phyloP scores from a whole-genome alignment of 2,329 filamentous ascomycete genomes.

The Aureobasidium mangrovei region DNA sequence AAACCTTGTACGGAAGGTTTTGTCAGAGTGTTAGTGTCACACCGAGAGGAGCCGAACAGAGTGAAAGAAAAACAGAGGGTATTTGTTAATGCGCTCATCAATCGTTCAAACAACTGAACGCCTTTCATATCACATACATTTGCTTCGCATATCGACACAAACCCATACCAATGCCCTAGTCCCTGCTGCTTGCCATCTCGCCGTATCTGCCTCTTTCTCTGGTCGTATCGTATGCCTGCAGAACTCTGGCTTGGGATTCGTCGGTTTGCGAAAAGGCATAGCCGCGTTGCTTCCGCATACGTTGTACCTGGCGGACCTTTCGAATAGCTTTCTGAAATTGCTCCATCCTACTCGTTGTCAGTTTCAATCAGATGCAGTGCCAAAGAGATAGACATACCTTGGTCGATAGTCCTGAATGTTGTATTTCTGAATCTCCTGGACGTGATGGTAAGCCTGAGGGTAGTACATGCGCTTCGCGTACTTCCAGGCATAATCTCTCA shows the following conservation, averaged over 20 bases:
- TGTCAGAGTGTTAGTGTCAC: no score
- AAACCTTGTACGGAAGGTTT: no score
- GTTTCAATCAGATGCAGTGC: constrained; percentile 13
- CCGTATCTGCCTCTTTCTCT: constrained; percentile 84
- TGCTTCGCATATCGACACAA: constrained; percentile 1
- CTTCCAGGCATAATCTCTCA: constrained; percentile 92
- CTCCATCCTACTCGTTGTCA: constrained; percentile 63
- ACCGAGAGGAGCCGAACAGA: no score
- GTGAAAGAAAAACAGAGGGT: no score
- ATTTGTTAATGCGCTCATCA: no score
- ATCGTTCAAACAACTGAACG: no score
- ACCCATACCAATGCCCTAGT: background rate
- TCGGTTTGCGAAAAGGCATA: constrained; percentile 98
- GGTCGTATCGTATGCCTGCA: constrained; percentile 97
- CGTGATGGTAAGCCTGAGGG: constrained; percentile 92
- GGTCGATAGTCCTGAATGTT: constrained; percentile 98
- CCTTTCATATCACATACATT: constrained; percentile 8
- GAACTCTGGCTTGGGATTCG: constrained; percentile 85
- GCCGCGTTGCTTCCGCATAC: constrained; percentile 97
- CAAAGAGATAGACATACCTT: constrained; percentile 49
- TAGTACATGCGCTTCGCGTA: constrained; percentile 96
- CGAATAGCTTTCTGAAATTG: constrained; percentile 99
- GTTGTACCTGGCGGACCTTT: constrained; percentile 94
- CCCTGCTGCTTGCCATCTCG: constrained; percentile 65
- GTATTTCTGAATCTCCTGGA: constrained; percentile 99